Evolutionary conservation across 805 yeast genomes (phyloP).

Genomic region (Myxozyma geophila): DNA sequence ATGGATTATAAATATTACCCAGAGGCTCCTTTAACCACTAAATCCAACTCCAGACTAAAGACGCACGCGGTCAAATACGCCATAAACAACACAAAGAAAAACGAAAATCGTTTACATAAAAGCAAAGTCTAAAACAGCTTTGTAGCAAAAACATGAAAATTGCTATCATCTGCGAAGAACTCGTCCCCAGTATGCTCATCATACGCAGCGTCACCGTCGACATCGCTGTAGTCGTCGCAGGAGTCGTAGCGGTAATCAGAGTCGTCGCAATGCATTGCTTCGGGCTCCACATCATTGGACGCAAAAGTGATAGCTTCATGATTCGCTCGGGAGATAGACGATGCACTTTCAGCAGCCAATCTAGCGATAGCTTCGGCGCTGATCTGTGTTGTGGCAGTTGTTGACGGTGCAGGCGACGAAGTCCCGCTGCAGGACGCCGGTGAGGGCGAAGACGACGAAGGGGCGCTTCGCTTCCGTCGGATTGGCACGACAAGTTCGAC

Average conservation of each 20-base stretch:
- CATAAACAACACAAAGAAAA: neutral
- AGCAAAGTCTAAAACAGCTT: conserved; percentile 15
- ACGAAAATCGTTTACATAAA: neutral
- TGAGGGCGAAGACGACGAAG: neutral
- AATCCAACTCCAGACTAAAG: too few species aligned
- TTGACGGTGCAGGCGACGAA: too few species aligned
- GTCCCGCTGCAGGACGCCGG: too few species aligned
- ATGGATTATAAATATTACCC: too few species aligned
- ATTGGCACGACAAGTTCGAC: conserved; percentile 28
- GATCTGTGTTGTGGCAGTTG: neutral
- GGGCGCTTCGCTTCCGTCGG: conserved; percentile 6
- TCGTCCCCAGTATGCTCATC: conserved; percentile 31
- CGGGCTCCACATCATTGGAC: neutral
- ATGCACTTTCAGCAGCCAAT: too few species aligned
- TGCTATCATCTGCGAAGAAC: conserved; percentile 30
- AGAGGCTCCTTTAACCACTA: too few species aligned
- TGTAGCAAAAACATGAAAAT: conserved; percentile 27
- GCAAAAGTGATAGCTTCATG: too few species aligned
- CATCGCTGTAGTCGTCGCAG: conserved; percentile 15
- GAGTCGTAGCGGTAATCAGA: neutral
- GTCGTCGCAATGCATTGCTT: neutral
- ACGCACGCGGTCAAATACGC: too few species aligned
- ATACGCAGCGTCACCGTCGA: conserved; percentile 4
- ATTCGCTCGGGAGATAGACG: too few species aligned
- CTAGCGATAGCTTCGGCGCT: conserved; percentile 1